A percentile compares a stretch with the other conserved stretches of the same genome.
phyloP scores from a whole-genome alignment of 208 protist genomes.

The Leishmania turanica region DNA sequence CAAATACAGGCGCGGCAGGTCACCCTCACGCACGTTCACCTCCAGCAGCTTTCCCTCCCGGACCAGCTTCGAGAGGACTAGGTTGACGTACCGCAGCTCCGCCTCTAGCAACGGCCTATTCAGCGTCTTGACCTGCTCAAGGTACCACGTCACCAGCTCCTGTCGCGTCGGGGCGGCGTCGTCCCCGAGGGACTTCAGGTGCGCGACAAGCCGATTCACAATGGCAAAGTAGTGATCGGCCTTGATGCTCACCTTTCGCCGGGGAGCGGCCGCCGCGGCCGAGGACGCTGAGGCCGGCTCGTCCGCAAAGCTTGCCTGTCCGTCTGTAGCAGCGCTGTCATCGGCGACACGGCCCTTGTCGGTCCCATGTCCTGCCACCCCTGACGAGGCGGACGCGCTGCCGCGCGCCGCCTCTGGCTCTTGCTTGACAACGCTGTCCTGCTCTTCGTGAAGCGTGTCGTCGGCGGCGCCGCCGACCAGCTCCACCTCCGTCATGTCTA shows the following conservation, averaged over 20 bases:
- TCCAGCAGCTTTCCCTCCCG: constrained; percentile 88
- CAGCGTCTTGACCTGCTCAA: constrained; percentile 85
- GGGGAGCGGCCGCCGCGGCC: constrained; percentile 12
- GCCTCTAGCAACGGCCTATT: constrained; percentile 79
- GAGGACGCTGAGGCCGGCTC: constrained; percentile 6
- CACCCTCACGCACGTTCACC: constrained; percentile 73
- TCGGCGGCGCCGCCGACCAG: constrained; percentile 50
- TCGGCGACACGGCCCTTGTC: constrained; percentile 10
- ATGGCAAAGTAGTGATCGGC: constrained; percentile 90
- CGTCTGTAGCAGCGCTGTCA: constrained; percentile 3
- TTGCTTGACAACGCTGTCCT: constrained; percentile 25
- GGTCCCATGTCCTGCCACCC: background rate
- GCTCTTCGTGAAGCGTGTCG: constrained; percentile 13
- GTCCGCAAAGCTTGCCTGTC: background rate
- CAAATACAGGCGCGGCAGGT: constrained; percentile 67
- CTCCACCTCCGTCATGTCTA: constrained; percentile 91
- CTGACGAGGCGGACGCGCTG: background rate
- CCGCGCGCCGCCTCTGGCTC: constrained; percentile 29
- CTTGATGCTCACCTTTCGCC: constrained; percentile 69
- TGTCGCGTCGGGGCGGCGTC: constrained; percentile 65
- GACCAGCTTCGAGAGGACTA: constrained; percentile 78
- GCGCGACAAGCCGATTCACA: constrained; percentile 73
- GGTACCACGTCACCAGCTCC: constrained; percentile 87
- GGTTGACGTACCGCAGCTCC: constrained; percentile 77
- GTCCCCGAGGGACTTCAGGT: constrained; percentile 76